Evolutionary conservation across 345 rosid species (phyloP), one percentile per base, ranked within the genome.

Genomic region (Gossypium ekmanianum): DNA sequence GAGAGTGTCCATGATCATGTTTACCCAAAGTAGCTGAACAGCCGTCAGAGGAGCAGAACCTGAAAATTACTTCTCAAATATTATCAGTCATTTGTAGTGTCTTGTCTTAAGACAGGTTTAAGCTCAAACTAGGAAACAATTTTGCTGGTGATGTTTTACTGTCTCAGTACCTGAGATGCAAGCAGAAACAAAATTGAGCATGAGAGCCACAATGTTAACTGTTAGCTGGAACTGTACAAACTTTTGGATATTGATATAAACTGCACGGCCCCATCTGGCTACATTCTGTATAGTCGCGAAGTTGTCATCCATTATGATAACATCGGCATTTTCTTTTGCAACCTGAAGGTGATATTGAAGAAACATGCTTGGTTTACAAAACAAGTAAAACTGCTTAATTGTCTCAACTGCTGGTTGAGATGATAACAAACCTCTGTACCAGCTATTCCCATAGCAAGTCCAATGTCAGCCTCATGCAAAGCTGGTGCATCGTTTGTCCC

Each of bases 401-500:
- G 29, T 4, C 29, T 20, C 48, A 41, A 43, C 27, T 3, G 27
- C 14, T 24, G 56, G 24, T 54, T 18, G 34, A 26, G 39, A 57
- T 45, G 41, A 73, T 10, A 26, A 48, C 75, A 62, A 74, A 91
- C 98, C 94, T 94, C 97, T 72, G 97, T 94, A 76, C 97, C 98
- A 59, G 97, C 94, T 74, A 90, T 91, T 66, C 98, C 97, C 97
- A 94, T 94, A 14, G 98, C 94, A 69, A 94, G 91, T 76, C 98
- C 98, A 79, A 94, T 92, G 81, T 92, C 97, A 2, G 97, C 91
- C 79, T 92, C 97, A 74, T 87, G 91, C 89, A 92, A 82, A 17
- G 98, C 98, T 52, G 98, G 98, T 17, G 97, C 97, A 79, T 91
- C 97, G 47, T 94, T 94, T 74, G 98, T 94, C 74, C 98, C 98